Conservation (phyloP, 2,329 filamentous ascomycete genomes). For the Hypoxylon sp. region DNA sequence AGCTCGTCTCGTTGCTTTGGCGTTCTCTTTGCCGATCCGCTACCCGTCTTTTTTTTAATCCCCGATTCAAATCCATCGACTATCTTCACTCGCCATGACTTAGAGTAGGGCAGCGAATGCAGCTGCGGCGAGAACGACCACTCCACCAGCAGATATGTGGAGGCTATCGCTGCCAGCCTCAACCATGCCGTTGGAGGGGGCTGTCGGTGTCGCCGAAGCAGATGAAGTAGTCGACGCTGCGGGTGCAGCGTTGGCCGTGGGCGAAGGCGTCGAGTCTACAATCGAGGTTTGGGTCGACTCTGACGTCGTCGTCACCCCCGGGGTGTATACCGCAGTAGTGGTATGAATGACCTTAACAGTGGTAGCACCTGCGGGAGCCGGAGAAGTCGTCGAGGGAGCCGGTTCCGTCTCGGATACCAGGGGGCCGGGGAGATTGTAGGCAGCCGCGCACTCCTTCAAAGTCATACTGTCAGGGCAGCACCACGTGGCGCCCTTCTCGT, state of each 20-base stretch:
- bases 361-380: constrained; percentile 21
- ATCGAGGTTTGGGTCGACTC: not conserved
- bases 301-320: not conserved
- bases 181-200: constrained; percentile 22
- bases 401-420: constrained; percentile 57
- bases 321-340: not conserved
- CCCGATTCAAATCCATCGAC: not conserved
- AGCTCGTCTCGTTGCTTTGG: constrained; percentile 27
- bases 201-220: constrained; percentile 17
- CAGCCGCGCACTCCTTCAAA: constrained; percentile 61
- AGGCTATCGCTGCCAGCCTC: constrained; percentile 16
- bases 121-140: constrained; percentile 14
- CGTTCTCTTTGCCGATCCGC: constrained; percentile 5
- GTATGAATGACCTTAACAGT: constrained; percentile 8
- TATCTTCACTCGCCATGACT: not conserved
- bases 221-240: constrained; percentile 1
- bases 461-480: constrained; percentile 67
- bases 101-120: constrained; percentile 25
- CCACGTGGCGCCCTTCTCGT: constrained; percentile 59
- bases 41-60: not conserved
- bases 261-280: not conserved
- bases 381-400: constrained; percentile 38
- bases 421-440: constrained; percentile 56
- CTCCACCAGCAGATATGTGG: constrained; percentile 4
- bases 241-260: not conserved